Evolutionary conservation across 306 rosid species (phyloP).

Genomic region (peach (Prunus persica)): DNA sequence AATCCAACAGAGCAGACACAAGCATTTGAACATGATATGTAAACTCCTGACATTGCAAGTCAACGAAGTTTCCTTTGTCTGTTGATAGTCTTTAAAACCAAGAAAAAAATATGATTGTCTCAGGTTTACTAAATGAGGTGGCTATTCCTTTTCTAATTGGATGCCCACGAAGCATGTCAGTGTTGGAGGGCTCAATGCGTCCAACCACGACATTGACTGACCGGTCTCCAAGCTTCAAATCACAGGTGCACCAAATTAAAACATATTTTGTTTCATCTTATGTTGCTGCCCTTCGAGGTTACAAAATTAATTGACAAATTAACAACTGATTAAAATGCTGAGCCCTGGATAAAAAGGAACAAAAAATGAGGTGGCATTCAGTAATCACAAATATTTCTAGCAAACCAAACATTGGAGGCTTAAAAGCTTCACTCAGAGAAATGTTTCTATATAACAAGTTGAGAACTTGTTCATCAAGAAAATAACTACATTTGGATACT

Average conservation of each 20-base stretch:
- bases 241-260: background rate
- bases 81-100: background rate
- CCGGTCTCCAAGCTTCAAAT: background rate
- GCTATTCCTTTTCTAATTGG: background rate
- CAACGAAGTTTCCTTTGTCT: background rate
- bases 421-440: background rate
- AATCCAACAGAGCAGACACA: background rate
- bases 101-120: background rate
- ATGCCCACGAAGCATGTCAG: background rate
- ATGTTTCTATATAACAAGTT: background rate
- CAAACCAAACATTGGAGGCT: background rate
- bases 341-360: background rate
- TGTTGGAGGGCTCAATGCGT: background rate
- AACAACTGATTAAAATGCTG: background rate
- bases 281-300: background rate
- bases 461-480: background rate
- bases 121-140: background rate
- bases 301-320: background rate
- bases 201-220: background rate
- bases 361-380: background rate
- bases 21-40: background rate
- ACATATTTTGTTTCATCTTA: background rate
- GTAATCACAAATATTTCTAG: background rate
- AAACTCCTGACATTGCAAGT: constrained; percentile 1
- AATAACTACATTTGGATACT: background rate